Evolutionary conservation across 2,329 filamentous ascomycete species (phyloP).

Genomic region (Xylaria digitata): DNA sequence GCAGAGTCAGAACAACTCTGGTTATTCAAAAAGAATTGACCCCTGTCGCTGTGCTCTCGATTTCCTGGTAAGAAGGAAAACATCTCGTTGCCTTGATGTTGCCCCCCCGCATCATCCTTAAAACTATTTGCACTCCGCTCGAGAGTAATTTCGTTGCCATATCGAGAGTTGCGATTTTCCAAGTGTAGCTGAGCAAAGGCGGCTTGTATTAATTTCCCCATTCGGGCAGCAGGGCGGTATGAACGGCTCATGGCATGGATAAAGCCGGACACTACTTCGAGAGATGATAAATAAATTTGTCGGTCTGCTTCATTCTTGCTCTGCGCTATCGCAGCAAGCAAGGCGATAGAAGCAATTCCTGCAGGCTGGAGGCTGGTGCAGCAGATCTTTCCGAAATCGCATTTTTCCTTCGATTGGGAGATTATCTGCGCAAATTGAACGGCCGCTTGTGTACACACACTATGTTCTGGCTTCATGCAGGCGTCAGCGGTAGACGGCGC

Average conservation of each 20-base stretch:
- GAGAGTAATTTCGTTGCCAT: not conserved
- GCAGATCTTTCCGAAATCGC: conserved; percentile 32
- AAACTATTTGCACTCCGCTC: not conserved
- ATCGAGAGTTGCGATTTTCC: not conserved
- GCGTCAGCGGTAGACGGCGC: not conserved
- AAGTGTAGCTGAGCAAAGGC: conserved; percentile 29
- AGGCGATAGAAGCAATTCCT: conserved; percentile 30
- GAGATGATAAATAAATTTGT: conserved; percentile 26
- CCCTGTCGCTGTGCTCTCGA: conserved; percentile 1
- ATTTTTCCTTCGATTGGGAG: conserved; percentile 31
- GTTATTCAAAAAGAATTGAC: not conserved
- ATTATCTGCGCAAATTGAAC: conserved; percentile 32
- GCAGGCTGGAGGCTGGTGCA: conserved; percentile 35
- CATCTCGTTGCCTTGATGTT: not conserved
- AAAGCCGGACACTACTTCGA: conserved; percentile 29
- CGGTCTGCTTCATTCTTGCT: conserved; percentile 31
- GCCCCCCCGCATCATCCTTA: not conserved
- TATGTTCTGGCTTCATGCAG: conserved; percentile 1
- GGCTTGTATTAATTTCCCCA: conserved; percentile 27
- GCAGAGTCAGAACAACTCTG: not conserved
- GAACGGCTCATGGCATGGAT: conserved; percentile 35
- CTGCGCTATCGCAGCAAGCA: conserved; percentile 32
- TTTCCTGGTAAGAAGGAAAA: conserved; percentile 11
- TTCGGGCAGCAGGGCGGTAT: conserved; percentile 33
- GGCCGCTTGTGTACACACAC: conserved; percentile 32